phyloP scores from a whole-genome alignment of 108 stramenopile genomes.

The Cyclotella sp. region DNA sequence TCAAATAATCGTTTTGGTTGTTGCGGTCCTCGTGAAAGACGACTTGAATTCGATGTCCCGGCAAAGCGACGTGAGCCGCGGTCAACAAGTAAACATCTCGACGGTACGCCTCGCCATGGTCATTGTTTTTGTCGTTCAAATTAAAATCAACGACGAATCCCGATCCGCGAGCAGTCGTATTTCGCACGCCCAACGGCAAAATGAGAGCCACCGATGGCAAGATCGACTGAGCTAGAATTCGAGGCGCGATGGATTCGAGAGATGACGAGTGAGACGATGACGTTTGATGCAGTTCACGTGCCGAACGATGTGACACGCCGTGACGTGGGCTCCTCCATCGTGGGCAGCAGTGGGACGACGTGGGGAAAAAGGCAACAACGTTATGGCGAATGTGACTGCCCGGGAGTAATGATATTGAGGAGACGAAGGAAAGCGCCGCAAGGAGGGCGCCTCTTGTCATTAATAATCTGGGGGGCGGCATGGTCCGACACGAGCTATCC shows the following conservation, averaged over 20 bases:
- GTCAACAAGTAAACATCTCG: conserved; percentile 26
- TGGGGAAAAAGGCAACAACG: too few species aligned
- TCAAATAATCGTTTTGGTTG: neutral
- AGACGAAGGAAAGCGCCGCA: too few species aligned
- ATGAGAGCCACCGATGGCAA: conserved; percentile 41
- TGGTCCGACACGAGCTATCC: too few species aligned
- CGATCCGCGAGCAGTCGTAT: conserved; percentile 46
- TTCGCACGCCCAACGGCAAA: conserved; percentile 42
- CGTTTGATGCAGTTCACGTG: neutral
- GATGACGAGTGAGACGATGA: conserved; percentile 47
- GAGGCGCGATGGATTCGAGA: conserved; percentile 1
- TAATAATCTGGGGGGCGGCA: too few species aligned
- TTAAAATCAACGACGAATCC: conserved; percentile 28
- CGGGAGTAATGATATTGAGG: too few species aligned
- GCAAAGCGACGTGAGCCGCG: conserved; percentile 43
- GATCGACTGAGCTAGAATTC: conserved; percentile 1
- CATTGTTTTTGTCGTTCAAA: neutral
- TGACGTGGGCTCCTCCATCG: too few species aligned
- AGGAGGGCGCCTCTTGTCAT: too few species aligned
- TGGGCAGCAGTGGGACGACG: too few species aligned
- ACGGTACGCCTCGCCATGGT: neutral
- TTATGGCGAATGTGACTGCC: too few species aligned
- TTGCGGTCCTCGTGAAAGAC: conserved; percentile 1
- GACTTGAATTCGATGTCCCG: conserved; percentile 27
- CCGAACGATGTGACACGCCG: too few species aligned